Percentiles rank a stretch among this genome's conserved stretches.
Evolutionary conservation across 768 basidiomycete genomes (phyloP).

Genomic region (Rhizopogon vinicolor): DNA sequence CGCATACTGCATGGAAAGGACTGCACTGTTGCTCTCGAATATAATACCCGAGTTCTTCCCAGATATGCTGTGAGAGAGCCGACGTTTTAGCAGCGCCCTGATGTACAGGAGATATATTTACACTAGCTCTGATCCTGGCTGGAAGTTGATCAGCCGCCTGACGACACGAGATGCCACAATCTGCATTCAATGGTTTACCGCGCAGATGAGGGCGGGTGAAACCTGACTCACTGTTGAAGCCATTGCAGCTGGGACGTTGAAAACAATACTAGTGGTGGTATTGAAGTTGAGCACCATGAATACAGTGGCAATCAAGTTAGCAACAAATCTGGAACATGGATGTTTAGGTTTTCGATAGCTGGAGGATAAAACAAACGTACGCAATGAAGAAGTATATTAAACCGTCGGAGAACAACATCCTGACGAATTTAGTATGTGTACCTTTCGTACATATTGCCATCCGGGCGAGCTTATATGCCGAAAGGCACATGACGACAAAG

Average conservation of each 20-base stretch:
- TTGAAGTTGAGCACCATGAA: conserved; percentile 68
- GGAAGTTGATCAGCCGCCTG: conserved; percentile 54
- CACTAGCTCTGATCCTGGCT: conserved; percentile 23
- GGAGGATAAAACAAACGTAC: conserved; percentile 33
- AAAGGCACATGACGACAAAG: conserved; percentile 53
- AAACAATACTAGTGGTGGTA: conserved; percentile 59
- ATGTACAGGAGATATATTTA: conserved; percentile 6
- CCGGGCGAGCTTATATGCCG: conserved; percentile 51
- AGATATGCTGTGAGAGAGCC: too few relatives aligned
- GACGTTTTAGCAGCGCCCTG: too few relatives aligned
- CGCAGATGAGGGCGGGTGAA: neutral
- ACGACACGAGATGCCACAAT: conserved; percentile 59
- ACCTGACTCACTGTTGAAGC: conserved; percentile 40
- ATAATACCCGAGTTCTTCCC: too few relatives aligned
- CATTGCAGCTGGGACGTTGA: conserved; percentile 61
- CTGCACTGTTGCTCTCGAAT: too few relatives aligned
- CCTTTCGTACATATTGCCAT: conserved; percentile 14
- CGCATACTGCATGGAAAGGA: too few relatives aligned
- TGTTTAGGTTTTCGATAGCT: neutral
- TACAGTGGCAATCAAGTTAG: conserved; percentile 39
- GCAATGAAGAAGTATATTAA: conserved; percentile 75
- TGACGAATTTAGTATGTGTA: conserved; percentile 43
- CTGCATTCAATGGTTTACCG: conserved; percentile 21
- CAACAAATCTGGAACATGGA: conserved; percentile 28
- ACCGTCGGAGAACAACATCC: conserved; percentile 68